Percentiles rank a stretch among this genome's conserved stretches.
Conservation (phyloP, 345 rosid species). For the Sisymbrium altissimum region DNA sequence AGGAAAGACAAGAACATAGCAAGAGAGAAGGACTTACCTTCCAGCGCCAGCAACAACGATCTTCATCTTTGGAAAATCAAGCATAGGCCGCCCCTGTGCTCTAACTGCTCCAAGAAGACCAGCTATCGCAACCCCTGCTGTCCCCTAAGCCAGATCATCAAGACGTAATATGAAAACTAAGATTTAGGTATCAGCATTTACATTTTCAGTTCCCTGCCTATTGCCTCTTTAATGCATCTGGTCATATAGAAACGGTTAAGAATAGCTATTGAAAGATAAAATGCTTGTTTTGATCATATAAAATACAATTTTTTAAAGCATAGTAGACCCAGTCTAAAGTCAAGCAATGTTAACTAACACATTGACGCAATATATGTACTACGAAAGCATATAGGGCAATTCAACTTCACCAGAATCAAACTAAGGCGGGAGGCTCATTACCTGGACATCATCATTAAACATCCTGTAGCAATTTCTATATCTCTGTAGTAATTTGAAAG, state of each 20-base stretch:
- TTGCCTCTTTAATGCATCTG: not conserved
- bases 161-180: conserved; percentile 1
- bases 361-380: not conserved
- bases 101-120: conserved; percentile 99
- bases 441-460: conserved; percentile 99
- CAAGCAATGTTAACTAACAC: not conserved
- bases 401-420: not conserved
- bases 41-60: conserved; percentile 99
- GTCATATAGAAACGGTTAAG: not conserved
- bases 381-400: not conserved
- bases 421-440: conserved; percentile 31
- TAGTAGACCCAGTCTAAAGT: not conserved
- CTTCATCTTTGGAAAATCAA: conserved; percentile 95
- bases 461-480: conserved; percentile 77
- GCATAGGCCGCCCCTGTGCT: conserved; percentile 96
- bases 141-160: conserved; percentile 52
- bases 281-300: conserved; percentile 2
- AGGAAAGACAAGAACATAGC: not conserved
- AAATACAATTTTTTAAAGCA: conserved; percentile 1
- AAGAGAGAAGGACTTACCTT: conserved; percentile 45
- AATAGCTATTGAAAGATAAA: conserved; percentile 4
- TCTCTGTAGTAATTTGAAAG: conserved; percentile 91
- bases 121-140: conserved; percentile 98
- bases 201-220: not conserved
- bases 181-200: not conserved